Base-by-base conservation (phyloP, 768 basidiomycete genomes). In the Sporobolomyces roseus region DNA sequence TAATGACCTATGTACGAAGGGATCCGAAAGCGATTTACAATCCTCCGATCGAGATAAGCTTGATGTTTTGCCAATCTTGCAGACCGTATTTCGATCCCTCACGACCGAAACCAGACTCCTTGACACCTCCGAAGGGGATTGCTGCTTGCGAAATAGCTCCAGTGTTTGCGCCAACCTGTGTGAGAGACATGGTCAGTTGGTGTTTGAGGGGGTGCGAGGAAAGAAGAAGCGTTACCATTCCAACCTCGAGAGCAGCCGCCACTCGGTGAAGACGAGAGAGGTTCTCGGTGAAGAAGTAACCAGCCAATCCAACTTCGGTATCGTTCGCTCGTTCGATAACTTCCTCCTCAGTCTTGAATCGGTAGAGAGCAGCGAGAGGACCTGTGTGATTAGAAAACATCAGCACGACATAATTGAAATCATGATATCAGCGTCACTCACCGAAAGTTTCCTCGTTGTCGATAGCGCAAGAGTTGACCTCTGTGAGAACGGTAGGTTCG, bases 261-360 rank as follows among this genome's bases (percentile, higher is more conserved):
- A 99, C 93, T 48, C 94, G 84, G 90, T 91, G 97, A 49, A 90
- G 87, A 45, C 93, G 81, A 4, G 91, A 89, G 8, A 96, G 82
- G 77, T 98, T 94, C 45, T 85, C 79, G 41, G 86, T 84, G 82
- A 86, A 99, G 82, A 98, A 93, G 80, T 97, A 79, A 7, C 93
- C 93, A 25, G 94, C 92, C 29, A 99, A 82, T 0, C 96, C 96
- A 32, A 89, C 85, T 25, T 89, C 85, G 1, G 87, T 83, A 74
- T 84, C 81, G 79, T 99, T 98, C 36, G 94, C 94, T 59, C 91
- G 79, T 73, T 83, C 82, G 63, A 98, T 82, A 1, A 92, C 93
- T 78, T 98, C 89, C 50, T 93, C 92, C 80, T 99, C 96, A 0
- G 91, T 92, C 78, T 90, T 86, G 77, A 99, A 99, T 76, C 87